These are phyloP conservation scores for Wickerhamiella bombiphila DNA, from an alignment of 805 yeast species.

Conservation along the genomic window DNA sequence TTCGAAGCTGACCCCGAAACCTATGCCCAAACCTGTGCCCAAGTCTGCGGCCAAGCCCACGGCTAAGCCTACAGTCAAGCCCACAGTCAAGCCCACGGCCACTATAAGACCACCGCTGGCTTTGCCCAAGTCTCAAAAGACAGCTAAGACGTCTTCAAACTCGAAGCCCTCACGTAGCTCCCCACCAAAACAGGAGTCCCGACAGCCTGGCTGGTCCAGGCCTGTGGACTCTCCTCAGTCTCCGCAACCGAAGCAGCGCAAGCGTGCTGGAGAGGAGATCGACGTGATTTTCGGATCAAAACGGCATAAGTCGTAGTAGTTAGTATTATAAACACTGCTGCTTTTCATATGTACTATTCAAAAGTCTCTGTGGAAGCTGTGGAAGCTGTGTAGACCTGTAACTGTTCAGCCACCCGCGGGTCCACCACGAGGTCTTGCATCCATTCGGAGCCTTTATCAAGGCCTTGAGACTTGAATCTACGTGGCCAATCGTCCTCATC, in stretches of 20 bases:
- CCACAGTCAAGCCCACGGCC: too few species aligned
- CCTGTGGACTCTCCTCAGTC: neutral
- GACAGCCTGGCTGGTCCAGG: conserved; percentile 2
- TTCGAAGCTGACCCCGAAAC: conserved; percentile 32
- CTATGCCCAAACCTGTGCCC: neutral
- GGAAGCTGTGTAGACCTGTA: conserved; percentile 28
- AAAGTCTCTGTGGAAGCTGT: too few species aligned
- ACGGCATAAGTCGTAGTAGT: conserved; percentile 1
- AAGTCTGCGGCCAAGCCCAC: neutral
- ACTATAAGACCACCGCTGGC: conserved; percentile 1
- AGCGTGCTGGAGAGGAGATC: conserved; percentile 4
- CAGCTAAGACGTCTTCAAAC: neutral
- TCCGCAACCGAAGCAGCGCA: neutral
- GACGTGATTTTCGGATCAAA: conserved; percentile 3
- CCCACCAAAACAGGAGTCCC: neutral
- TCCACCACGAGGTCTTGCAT: conserved; percentile 58
- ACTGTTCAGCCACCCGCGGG: conserved; percentile 40
- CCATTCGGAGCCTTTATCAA: conserved; percentile 74
- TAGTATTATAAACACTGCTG: too few species aligned
- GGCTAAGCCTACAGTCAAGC: too few species aligned
- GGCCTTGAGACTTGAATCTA: conserved; percentile 69
- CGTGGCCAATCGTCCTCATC: conserved; percentile 83
- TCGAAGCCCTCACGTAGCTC: neutral
- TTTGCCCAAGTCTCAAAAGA: neutral
- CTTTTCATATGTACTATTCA: too few species aligned